Evolutionary conservation across 1,139 yeast species (phyloP).

Genomic region (Yamadazyma buinensis): DNA sequence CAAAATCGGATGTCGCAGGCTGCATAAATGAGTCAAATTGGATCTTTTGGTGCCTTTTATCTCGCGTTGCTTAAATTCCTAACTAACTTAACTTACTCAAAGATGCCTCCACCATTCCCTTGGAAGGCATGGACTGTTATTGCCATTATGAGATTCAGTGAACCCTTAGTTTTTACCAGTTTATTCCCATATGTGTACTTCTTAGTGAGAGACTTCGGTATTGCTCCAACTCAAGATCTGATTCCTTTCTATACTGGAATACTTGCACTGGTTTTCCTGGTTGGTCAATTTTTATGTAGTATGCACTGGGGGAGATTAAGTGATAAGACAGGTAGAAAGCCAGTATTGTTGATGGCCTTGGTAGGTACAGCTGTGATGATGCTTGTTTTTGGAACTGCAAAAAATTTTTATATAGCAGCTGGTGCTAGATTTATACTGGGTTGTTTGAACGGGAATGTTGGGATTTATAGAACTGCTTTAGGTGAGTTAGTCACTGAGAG

Average conservation of each 20-base stretch:
- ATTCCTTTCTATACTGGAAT: conserved; percentile 57
- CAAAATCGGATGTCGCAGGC: no score
- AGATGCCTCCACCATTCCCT: conserved; percentile 3
- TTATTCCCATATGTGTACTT: conserved; percentile 60
- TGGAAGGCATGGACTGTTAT: conserved; percentile 1
- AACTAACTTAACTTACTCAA: no score
- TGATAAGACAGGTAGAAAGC: conserved; percentile 54
- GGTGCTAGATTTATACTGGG: conserved; percentile 51
- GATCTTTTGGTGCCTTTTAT: no score
- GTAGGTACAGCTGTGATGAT: conserved; percentile 46
- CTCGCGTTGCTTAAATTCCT: no score
- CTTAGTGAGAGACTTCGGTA: conserved; percentile 55
- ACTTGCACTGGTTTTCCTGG: conserved; percentile 51
- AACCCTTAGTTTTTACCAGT: conserved; percentile 62
- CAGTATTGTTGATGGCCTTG: conserved; percentile 47
- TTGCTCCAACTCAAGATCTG: conserved; percentile 47
- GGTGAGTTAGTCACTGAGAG: conserved; percentile 45
- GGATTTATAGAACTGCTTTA: conserved; percentile 53
- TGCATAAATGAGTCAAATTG: no score
- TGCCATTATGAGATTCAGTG: conserved; percentile 24
- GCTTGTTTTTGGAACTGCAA: conserved; percentile 49
- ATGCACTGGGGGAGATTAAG: conserved; percentile 58
- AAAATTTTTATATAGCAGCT: conserved; percentile 46
- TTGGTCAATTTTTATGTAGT: conserved; percentile 49
- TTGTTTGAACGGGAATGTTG: conserved; percentile 54